A percentile compares a stretch with the other conserved stretches of the same genome.
Conservation (phyloP, 2,329 filamentous ascomycete species). For the Cladophialophora psammophila region DNA sequence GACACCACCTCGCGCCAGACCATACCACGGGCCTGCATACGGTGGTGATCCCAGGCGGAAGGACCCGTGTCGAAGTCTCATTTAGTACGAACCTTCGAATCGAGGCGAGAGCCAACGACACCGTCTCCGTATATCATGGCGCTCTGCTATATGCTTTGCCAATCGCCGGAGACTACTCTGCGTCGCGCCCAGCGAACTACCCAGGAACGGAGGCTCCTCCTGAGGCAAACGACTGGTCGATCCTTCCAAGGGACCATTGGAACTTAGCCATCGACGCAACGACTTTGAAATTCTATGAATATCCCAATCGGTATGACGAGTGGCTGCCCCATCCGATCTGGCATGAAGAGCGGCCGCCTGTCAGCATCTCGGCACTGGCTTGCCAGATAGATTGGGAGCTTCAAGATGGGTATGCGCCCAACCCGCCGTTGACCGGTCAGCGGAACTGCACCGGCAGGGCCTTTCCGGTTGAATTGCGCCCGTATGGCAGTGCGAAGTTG, state of each 20-base stretch:
- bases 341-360: conserved; percentile 46
- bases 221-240: conserved; percentile 47
- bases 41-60: conserved; percentile 47
- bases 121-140: conserved; percentile 55
- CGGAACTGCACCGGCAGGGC: conserved; percentile 47
- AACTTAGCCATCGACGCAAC: conserved; percentile 45
- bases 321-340: conserved; percentile 42
- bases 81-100: conserved; percentile 46
- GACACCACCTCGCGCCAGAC: conserved; percentile 43
- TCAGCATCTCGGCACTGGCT: conserved; percentile 48
- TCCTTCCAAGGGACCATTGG: conserved; percentile 46
- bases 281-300: conserved; percentile 46
- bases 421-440: conserved; percentile 45
- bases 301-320: conserved; percentile 36
- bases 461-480: conserved; percentile 51
- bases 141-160: conserved; percentile 55
- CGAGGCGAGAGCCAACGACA: conserved; percentile 51
- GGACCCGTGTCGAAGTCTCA: conserved; percentile 46
- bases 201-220: conserved; percentile 41
- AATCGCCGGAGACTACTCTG: conserved; percentile 44
- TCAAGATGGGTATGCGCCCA: conserved; percentile 46
- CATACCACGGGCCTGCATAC: conserved; percentile 49
- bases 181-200: conserved; percentile 42
- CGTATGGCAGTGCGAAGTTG: conserved; percentile 57
- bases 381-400: conserved; percentile 52